phyloP scores from a whole-genome alignment of 2,329 filamentous ascomycete species.

The Fusarium napiforme region DNA sequence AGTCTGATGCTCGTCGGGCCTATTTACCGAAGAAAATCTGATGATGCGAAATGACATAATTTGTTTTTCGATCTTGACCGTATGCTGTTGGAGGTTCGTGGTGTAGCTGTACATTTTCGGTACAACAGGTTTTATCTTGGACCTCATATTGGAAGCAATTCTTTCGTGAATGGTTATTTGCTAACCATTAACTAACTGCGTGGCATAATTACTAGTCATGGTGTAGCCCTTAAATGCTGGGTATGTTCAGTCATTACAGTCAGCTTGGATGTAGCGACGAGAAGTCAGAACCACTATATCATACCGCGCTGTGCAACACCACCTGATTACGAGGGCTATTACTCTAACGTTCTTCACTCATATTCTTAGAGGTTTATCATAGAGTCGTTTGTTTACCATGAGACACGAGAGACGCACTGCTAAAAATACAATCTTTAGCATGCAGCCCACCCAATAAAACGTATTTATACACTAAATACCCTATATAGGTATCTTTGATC shows the following conservation, averaged over 20 bases:
- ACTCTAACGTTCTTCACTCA: fast-evolving
- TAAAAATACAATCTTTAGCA: background rate
- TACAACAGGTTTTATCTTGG: background rate
- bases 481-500: background rate
- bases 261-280: background rate
- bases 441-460: fast-evolving
- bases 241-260: fast-evolving
- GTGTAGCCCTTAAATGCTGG: too few relatives aligned
- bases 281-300: fast-evolving
- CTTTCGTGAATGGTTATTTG: background rate
- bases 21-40: background rate
- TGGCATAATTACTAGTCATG: background rate
- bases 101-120: background rate
- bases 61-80: fast-evolving
- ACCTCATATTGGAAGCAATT: background rate
- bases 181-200: fast-evolving
- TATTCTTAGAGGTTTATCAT: fast-evolving
- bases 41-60: background rate
- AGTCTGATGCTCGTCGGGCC: background rate
- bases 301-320: fast-evolving
- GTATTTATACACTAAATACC: background rate
- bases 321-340: fast-evolving
- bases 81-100: background rate
- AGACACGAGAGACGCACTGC: fast-evolving
- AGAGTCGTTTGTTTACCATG: too few relatives aligned